Base-by-base conservation (phyloP, 2,329 filamentous ascomycete species). In the Aureobasidium leucospermi region DNA sequence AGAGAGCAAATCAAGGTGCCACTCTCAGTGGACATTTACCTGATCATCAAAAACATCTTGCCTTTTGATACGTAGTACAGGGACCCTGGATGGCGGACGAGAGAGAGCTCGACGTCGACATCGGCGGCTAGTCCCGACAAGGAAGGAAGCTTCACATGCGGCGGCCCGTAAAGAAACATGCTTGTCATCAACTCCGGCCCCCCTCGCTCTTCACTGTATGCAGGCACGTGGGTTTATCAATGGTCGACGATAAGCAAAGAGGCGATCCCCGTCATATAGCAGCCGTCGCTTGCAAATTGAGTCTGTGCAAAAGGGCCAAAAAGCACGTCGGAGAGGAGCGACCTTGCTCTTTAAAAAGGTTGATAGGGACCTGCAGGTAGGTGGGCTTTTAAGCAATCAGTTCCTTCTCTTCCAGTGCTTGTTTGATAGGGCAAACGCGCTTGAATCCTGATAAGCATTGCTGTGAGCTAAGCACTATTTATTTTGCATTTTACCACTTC, bases 161-260 rank as follows among this genome's bases (percentile, higher is more conserved):
- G 16, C 13, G 23, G 7, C n/a, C 34, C 4, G 6, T 39, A 52
- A 39, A 7, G 7, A 16, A 52, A 31, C 19, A 52, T 31, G 36
- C 36, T 41, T 52, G 36, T 52, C 48, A 45, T 23, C 42, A n/a
- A 55, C 29, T 41, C 15, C 38, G 43, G 39, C 29, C 51, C n/a
- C 51, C n/a, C 29, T 23, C 4, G 2, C 38, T 42, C 29, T 55
- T 11, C 39, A 32, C 19, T 16, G 23, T 23, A 23, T 23, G 52
- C 32, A 34, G 28, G 41, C 52, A 56, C 52, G 52, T 56, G 52
- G 52, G 52, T 38, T n/a, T 45, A 56, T 56, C 39, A 36, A 56
- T 45, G 52, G 41, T 15, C 41, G 13, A 41, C 41, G 52, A 56
- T 56, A 56, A 56, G 52, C 52, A 56, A 56, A 56, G 28, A 55